Conservation (phyloP, 1,139 yeast species). For the Yamadazyma jaroonii region DNA sequence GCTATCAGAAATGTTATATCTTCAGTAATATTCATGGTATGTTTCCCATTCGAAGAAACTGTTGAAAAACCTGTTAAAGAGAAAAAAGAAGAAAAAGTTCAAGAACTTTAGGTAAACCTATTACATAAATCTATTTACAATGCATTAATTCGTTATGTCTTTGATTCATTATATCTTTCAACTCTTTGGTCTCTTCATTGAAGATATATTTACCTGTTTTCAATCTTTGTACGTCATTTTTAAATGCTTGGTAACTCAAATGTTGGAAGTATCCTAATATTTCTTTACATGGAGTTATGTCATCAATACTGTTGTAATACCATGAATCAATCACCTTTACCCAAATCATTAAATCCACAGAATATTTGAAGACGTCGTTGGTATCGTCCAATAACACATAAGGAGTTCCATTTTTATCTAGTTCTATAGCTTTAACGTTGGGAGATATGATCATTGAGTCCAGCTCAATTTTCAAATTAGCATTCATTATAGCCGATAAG, state of each 20-base stretch:
- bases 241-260: constrained; percentile 16
- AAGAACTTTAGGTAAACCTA: constrained; percentile 5
- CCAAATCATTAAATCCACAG: constrained; percentile 44
- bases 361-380: constrained; percentile 40
- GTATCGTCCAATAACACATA: constrained; percentile 30
- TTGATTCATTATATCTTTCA: constrained; percentile 21
- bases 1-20: constrained; percentile 32
- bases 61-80: constrained; percentile 21
- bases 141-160: constrained; percentile 19
- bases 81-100: constrained; percentile 8
- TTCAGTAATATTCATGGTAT: constrained; percentile 23
- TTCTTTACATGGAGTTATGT: neutral
- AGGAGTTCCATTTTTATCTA: constrained; percentile 40
- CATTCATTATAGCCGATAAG: constrained; percentile 50
- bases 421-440: constrained; percentile 27
- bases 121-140: constrained; percentile 1
- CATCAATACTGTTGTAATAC: constrained; percentile 26
- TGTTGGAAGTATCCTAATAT: constrained; percentile 10
- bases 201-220: constrained; percentile 23
- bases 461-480: constrained; percentile 15
- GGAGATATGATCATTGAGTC: constrained; percentile 19
- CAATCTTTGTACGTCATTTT: constrained; percentile 19
- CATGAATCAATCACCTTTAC: constrained; percentile 46
- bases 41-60: constrained; percentile 25
- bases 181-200: constrained; percentile 15